Evolutionary conservation across 805 yeast species (phyloP).

Genomic region (Metschnikowia shivogae): DNA sequence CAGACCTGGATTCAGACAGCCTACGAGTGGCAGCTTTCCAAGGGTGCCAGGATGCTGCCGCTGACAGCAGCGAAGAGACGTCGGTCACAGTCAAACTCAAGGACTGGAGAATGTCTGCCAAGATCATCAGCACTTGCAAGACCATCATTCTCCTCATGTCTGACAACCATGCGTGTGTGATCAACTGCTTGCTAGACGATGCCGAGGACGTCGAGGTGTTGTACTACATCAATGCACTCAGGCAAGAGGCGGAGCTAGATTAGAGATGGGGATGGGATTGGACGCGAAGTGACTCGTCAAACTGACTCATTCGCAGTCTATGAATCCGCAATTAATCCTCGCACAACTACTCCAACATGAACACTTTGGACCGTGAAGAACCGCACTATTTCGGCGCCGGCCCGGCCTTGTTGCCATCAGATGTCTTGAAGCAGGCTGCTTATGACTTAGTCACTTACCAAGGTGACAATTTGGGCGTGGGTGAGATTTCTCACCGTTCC

Average conservation of each 20-base stretch:
- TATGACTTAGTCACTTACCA: constrained; percentile 71
- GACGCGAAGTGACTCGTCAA: constrained; percentile 4
- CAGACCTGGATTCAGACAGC: constrained; percentile 22
- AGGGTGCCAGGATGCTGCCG: constrained; percentile 7
- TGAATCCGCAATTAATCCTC: not conserved
- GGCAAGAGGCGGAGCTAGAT: constrained; percentile 4
- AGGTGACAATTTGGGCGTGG: constrained; percentile 75
- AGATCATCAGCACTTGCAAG: constrained; percentile 57
- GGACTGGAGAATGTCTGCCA: constrained; percentile 68
- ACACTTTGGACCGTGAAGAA: constrained; percentile 55
- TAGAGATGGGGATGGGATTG: not conserved
- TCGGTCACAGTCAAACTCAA: constrained; percentile 50
- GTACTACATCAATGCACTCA: constrained; percentile 49
- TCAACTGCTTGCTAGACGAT: constrained; percentile 65
- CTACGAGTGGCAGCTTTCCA: constrained; percentile 17
- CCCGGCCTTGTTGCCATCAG: constrained; percentile 86
- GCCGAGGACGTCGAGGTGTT: constrained; percentile 61
- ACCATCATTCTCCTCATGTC: constrained; percentile 57
- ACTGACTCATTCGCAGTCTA: constrained; percentile 4
- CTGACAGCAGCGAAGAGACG: constrained; percentile 28
- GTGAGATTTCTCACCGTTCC: constrained; percentile 96
- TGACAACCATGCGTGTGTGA: constrained; percentile 53
- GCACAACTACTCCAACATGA: constrained; percentile 7
- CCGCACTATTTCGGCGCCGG: constrained; percentile 97
- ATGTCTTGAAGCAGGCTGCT: constrained; percentile 85